Percentiles rank a stretch among this genome's conserved stretches.
These are phyloP conservation scores for Pulveroboletus sp. DNA, from an alignment of 1,284 basidiomycete species.

Conservation along the genomic window DNA sequence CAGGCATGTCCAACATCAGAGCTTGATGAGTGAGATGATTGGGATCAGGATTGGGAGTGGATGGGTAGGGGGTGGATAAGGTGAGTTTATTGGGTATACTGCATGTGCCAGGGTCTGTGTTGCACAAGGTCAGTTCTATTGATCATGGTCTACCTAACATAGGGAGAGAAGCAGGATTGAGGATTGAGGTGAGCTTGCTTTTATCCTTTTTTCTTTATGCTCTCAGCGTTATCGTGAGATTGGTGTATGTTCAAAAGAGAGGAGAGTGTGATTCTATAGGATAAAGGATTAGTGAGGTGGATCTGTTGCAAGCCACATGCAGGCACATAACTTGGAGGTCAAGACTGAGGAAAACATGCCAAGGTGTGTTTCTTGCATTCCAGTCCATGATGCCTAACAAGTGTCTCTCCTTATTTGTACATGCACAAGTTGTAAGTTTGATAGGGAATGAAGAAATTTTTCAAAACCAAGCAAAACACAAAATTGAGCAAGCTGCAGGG, in stretches of 20 bases:
- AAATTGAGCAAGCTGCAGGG: slow-evolving; percentile 91
- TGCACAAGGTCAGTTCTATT: no score
- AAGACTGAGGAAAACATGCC: slow-evolving; percentile 73
- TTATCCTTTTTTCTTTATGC: neutral
- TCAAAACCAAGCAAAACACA: slow-evolving; percentile 96
- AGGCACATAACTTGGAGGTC: slow-evolving; percentile 39
- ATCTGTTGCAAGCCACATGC: slow-evolving; percentile 17
- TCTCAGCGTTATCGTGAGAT: neutral
- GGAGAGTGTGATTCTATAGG: neutral
- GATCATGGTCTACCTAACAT: no score
- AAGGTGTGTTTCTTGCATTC: slow-evolving; percentile 47
- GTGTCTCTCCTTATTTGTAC: neutral
- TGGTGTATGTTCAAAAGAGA: neutral
- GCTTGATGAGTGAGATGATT: slow-evolving; percentile 62
- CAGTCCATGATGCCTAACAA: neutral
- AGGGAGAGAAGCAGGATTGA: no score
- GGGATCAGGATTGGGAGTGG: slow-evolving; percentile 1
- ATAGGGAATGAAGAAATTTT: slow-evolving; percentile 89
- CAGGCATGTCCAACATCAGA: slow-evolving; percentile 28
- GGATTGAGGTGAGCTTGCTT: no score
- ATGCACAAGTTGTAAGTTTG: neutral
- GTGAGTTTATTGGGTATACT: slow-evolving; percentile 27
- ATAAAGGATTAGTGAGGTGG: slow-evolving; percentile 23
- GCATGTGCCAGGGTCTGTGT: no score
- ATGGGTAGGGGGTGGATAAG: slow-evolving; percentile 2